Conservation (phyloP, 1,284 basidiomycete genomes). For the Porogramme epimiltina region DNA sequence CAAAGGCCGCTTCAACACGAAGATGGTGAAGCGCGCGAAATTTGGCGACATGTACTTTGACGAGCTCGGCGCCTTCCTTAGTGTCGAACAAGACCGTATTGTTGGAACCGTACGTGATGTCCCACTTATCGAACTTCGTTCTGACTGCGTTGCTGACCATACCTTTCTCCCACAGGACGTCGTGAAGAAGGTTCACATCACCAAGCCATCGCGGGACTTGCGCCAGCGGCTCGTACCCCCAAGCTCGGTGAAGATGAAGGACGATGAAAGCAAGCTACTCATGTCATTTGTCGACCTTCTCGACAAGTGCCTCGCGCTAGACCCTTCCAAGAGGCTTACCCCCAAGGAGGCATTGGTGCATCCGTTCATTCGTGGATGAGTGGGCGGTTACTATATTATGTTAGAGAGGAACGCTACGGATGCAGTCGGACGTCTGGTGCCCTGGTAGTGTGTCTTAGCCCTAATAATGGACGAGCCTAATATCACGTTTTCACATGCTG, state of each 20-base stretch:
- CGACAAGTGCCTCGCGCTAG: constrained; percentile 91
- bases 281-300: constrained; percentile 87
- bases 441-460: too few species aligned
- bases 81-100: constrained; percentile 81
- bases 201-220: constrained; percentile 85
- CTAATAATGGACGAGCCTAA: too few species aligned
- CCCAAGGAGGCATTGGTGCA: constrained; percentile 89
- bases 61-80: constrained; percentile 82
- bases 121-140: neutral
- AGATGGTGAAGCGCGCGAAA: constrained; percentile 92
- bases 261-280: constrained; percentile 88
- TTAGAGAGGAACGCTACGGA: too few species aligned
- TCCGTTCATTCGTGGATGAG: constrained; percentile 77
- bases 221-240: constrained; percentile 83
- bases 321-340: constrained; percentile 84
- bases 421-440: too few species aligned
- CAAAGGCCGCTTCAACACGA: constrained; percentile 90
- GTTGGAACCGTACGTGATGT: constrained; percentile 73
- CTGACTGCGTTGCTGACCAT: neutral
- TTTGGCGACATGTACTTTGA: constrained; percentile 95
- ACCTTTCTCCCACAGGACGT: constrained; percentile 59
- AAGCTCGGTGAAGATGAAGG: constrained; percentile 75
- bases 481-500: too few species aligned
- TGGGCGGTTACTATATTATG: too few species aligned
- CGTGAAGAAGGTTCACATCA: constrained; percentile 79